These are phyloP conservation scores for Oligophagozyma castellii DNA, from an alignment of 1,139 yeast genomes.

Conservation along the genomic window DNA sequence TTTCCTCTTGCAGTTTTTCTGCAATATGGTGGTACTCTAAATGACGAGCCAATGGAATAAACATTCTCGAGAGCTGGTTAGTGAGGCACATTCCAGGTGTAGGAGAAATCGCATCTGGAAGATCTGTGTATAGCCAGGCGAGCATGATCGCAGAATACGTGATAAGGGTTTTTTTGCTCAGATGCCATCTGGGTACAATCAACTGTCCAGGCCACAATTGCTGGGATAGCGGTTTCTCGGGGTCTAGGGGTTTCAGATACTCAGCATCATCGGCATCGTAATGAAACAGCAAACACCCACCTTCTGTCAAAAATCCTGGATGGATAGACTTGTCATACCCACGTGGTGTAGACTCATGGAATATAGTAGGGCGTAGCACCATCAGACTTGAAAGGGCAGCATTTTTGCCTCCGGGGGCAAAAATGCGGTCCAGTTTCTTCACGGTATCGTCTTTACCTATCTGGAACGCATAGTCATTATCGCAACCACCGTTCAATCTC, in stretches of 20 bases:
- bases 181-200: slow-evolving; percentile 68
- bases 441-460: slow-evolving; percentile 46
- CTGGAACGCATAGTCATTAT: slow-evolving; percentile 83
- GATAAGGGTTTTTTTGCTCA: slow-evolving; percentile 36
- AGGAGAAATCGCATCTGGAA: slow-evolving; percentile 79
- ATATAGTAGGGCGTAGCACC: slow-evolving; percentile 66
- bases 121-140: slow-evolving; percentile 80
- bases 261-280: slow-evolving; percentile 37
- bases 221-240: slow-evolving; percentile 37
- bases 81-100: slow-evolving; percentile 85
- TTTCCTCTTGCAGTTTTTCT: slow-evolving; percentile 34
- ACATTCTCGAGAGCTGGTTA: slow-evolving; percentile 37
- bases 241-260: slow-evolving; percentile 33
- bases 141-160: slow-evolving; percentile 34
- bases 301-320: slow-evolving; percentile 78
- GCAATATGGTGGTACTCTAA: slow-evolving; percentile 31
- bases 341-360: slow-evolving; percentile 48
- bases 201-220: slow-evolving; percentile 85
- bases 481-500: slow-evolving; percentile 73
- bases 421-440: slow-evolving; percentile 10
- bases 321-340: slow-evolving; percentile 55
- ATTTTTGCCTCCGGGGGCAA: slow-evolving; percentile 21
- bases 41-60: slow-evolving; percentile 26
- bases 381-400: slow-evolving; percentile 35
- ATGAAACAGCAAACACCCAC: slow-evolving; percentile 66